A percentile compares a stretch with the other conserved stretches of the same genome.
Evolutionary conservation across 2,329 filamentous ascomycete species (phyloP).

Genomic region (Fusarium sp.): DNA sequence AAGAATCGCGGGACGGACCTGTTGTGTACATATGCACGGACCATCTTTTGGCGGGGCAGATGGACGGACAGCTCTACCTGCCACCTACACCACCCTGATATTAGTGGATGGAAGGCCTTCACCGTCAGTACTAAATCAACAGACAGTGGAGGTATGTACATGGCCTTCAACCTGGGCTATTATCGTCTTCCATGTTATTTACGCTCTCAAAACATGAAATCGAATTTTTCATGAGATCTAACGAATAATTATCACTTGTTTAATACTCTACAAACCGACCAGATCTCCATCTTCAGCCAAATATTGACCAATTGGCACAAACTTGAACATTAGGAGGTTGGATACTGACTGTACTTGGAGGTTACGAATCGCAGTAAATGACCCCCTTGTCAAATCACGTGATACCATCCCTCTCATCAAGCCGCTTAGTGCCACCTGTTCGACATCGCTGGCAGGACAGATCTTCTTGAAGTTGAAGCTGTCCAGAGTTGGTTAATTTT

Average conservation of each 20-base stretch:
- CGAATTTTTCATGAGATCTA: not conserved
- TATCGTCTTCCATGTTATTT: not conserved
- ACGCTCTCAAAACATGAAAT: not conserved
- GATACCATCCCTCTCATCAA: conserved; percentile 31
- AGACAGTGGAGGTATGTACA: not conserved
- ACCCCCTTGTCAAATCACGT: conserved; percentile 48
- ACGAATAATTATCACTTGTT: not conserved
- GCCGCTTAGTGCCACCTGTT: conserved; percentile 56
- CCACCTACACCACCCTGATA: not conserved
- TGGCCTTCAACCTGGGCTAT: not conserved
- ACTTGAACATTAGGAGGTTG: not conserved
- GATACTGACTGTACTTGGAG: not conserved
- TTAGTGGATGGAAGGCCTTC: not conserved
- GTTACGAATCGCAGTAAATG: not conserved
- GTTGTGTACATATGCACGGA: conserved; percentile 32
- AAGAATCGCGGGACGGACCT: conserved; percentile 40
- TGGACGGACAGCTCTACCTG: conserved; percentile 34
- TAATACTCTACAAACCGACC: not conserved
- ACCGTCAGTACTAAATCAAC: not conserved
- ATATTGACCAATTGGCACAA: not conserved
- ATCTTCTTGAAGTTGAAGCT: conserved; percentile 51
- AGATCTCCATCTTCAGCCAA: not conserved
- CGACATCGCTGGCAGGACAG: conserved; percentile 52
- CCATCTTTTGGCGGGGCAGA: conserved; percentile 39
- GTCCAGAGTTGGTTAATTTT: conserved; percentile 45